Evolutionary conservation across 1,284 basidiomycete genomes (phyloP), one percentile per base, ranked within the genome.

Genomic region (Sphagnurus paluster): DNA sequence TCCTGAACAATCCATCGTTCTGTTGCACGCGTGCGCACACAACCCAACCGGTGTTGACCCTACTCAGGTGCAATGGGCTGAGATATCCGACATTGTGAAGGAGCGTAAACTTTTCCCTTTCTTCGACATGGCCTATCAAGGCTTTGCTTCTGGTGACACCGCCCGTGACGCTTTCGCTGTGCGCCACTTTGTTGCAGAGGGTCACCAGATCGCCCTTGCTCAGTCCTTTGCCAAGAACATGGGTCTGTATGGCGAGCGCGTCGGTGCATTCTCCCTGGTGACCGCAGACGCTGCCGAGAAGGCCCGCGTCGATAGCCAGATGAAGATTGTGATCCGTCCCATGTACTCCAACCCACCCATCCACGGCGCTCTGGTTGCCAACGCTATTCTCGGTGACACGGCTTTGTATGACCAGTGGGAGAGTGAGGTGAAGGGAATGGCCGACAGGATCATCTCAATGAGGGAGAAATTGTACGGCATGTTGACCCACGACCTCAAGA

Each of bases 181-280:
- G 48, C 90, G 97, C 53, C 84, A 97, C 75, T 99, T 99, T 70
- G 91, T 97, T 44, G 75, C 84, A 38, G 74, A 93, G 66, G 91
- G 92, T 32, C 92, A 94, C 71, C 87, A 91, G 61, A 72, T 94
- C 54, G 88, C 91, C 11, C 80, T 94, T 37, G 76, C 86, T 51
- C 97, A 99, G 71, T 94, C 91, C 44, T 99, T 98, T 69, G 97
- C 97, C 44, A 99, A 99, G 80, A 99, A 99, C 77, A 96, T 98
- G 80, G 96, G 97, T 51, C 80, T 99, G 30, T 99, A 99, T 68
- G 97, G 95, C 56, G 95, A 98, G 71, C 91, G 95, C 64, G 91
- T 93, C 48, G 95, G 95, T 16, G 88, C 91, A n/a, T 93, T 99
- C 79, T 94, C 92, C 17, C 68, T 98, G 58, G 84, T 88, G 41